phyloP scores from a whole-genome alignment of 2,329 filamentous ascomycete genomes.

The Diplodia sapinea region DNA sequence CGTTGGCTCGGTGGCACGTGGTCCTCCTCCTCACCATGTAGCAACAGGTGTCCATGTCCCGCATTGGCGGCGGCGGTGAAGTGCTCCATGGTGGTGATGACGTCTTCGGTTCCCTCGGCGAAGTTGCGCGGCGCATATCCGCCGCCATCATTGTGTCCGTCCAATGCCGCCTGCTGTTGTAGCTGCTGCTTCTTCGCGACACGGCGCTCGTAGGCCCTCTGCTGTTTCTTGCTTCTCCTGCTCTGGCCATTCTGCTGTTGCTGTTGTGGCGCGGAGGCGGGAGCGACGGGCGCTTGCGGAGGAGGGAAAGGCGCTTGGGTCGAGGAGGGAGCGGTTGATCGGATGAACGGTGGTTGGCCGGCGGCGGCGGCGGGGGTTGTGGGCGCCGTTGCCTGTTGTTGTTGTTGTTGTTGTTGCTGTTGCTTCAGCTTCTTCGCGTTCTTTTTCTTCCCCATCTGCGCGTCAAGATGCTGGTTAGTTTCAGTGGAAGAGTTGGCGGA shows the following conservation, averaged over 20 bases:
- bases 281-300: neutral
- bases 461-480: constrained; percentile 2
- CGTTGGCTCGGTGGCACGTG: neutral
- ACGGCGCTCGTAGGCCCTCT: neutral
- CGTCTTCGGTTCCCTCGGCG: neutral
- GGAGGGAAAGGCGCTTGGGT: neutral
- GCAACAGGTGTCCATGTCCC: neutral
- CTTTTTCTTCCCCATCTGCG: constrained; percentile 29
- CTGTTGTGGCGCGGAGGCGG: neutral
- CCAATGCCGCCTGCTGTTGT: neutral
- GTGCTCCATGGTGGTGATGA: neutral
- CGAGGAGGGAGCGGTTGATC: neutral
- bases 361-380: neutral
- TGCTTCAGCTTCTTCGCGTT: constrained; percentile 24
- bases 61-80: neutral
- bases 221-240: constrained; percentile 9
- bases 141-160: neutral
- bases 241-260: neutral
- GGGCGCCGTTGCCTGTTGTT: neutral
- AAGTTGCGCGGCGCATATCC: too few species aligned
- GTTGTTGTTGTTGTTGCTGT: neutral
- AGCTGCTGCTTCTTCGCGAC: neutral
- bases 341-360: neutral
- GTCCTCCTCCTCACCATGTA: neutral
- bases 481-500: neutral